Conservation (phyloP, 177 flowering plant genomes). For the Vitis hybrid region DNA sequence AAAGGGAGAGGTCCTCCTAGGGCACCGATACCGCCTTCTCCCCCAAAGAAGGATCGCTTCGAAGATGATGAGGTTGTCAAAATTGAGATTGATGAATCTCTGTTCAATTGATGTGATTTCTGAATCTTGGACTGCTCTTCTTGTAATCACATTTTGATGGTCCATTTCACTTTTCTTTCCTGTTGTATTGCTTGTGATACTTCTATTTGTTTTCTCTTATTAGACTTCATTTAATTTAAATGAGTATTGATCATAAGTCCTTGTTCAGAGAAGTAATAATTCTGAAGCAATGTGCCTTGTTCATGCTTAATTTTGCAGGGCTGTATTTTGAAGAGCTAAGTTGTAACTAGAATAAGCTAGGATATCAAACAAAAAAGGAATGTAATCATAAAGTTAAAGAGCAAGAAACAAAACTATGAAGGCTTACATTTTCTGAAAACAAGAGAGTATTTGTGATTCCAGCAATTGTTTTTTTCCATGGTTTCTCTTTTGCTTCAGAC, state of each 20-base stretch:
- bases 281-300: background rate
- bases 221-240: background rate
- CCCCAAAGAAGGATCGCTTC: conserved; percentile 59
- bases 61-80: conserved; percentile 53
- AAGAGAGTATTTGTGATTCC: too few species aligned
- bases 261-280: background rate
- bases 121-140: background rate
- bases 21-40: conserved; percentile 47
- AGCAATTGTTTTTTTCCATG: too few species aligned
- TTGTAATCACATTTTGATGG: background rate
- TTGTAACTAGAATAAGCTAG: too few species aligned
- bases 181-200: background rate
- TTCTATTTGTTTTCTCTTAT: background rate
- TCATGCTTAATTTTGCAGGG: too few species aligned
- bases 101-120: conserved; percentile 22
- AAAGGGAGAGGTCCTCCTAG: conserved; percentile 87
- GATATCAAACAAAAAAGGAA: too few species aligned
- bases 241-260: background rate
- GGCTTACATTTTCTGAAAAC: too few species aligned
- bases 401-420: too few species aligned
- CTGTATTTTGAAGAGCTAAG: too few species aligned
- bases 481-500: too few species aligned
- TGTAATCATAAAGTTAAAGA: too few species aligned
- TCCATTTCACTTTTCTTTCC: background rate
- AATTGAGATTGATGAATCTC: conserved; percentile 66